Percentiles rank a stretch among this genome's conserved stretches.
phyloP scores from a whole-genome alignment of 805 yeast genomes.

The Candida anglica region DNA sequence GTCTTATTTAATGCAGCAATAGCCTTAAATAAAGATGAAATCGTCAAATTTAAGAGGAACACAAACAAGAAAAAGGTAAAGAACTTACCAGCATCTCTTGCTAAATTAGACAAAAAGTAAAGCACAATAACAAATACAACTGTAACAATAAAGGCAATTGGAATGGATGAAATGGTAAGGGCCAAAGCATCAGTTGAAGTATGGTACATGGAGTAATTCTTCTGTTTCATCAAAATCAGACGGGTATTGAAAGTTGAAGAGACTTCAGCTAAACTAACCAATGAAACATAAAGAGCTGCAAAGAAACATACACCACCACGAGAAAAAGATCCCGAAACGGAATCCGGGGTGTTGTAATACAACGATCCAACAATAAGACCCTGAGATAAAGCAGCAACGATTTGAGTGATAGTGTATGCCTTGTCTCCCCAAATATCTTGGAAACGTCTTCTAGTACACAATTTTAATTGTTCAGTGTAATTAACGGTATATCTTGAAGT shows the following conservation, averaged over 20 bases:
- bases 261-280: constrained; percentile 47
- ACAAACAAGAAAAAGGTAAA: constrained; percentile 47
- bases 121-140: constrained; percentile 19
- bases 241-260: constrained; percentile 19
- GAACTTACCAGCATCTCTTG: constrained; percentile 51
- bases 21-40: constrained; percentile 50
- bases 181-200: constrained; percentile 25
- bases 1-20: constrained; percentile 50
- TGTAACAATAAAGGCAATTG: constrained; percentile 16
- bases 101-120: constrained; percentile 34
- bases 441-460: constrained; percentile 48
- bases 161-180: constrained; percentile 16
- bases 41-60: constrained; percentile 46
- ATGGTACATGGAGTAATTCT: constrained; percentile 23
- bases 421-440: constrained; percentile 57
- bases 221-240: constrained; percentile 26
- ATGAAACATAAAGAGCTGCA: constrained; percentile 48
- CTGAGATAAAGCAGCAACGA: constrained; percentile 48
- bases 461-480: constrained; percentile 44
- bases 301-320: constrained; percentile 65
- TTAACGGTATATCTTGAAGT: constrained; percentile 42
- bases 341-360: constrained; percentile 47
- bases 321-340: constrained; percentile 56
- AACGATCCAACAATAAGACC: constrained; percentile 64
- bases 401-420: constrained; percentile 42